phyloP scores from a whole-genome alignment of 2,329 filamentous ascomycete genomes.

The Clarireedia paspali region DNA sequence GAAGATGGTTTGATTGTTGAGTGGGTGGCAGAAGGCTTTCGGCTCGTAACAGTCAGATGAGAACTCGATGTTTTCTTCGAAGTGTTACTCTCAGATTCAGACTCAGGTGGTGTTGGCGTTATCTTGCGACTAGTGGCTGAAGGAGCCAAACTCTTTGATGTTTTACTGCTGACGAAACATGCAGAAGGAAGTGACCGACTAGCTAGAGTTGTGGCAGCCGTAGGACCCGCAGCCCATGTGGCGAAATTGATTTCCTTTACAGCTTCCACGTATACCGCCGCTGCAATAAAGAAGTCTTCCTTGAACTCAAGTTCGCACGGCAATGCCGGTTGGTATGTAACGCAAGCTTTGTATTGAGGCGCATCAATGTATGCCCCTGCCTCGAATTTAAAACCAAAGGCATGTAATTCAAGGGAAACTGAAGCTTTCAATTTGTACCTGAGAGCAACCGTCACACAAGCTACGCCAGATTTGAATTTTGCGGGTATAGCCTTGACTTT shows the following conservation, averaged over 20 bases:
- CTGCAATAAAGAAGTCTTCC: constrained; percentile 9
- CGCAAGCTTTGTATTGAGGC: constrained; percentile 11
- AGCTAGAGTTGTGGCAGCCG: background rate
- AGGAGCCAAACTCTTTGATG: background rate
- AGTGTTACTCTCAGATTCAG: background rate
- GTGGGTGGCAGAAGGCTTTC: no score
- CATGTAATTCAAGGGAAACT: constrained; percentile 1
- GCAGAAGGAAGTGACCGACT: background rate
- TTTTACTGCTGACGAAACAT: background rate
- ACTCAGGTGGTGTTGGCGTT: background rate
- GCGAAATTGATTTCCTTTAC: background rate
- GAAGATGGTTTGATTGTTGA: background rate
- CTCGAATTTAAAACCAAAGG: constrained; percentile 10
- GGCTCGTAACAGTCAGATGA: no score
- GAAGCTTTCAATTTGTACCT: constrained; percentile 7
- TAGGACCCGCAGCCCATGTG: background rate
- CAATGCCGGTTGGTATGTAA: constrained; percentile 3
- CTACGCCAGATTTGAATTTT: constrained; percentile 9
- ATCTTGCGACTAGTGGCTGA: background rate
- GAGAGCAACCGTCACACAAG: constrained; percentile 9
- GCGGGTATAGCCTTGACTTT: constrained; percentile 7
- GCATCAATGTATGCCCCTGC: constrained; percentile 13
- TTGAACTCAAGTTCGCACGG: constrained; percentile 9
- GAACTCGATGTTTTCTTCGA: background rate
- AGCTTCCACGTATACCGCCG: background rate